phyloP scores from a whole-genome alignment of 1,284 basidiomycete genomes.

The Malassezia pachydermatis region DNA sequence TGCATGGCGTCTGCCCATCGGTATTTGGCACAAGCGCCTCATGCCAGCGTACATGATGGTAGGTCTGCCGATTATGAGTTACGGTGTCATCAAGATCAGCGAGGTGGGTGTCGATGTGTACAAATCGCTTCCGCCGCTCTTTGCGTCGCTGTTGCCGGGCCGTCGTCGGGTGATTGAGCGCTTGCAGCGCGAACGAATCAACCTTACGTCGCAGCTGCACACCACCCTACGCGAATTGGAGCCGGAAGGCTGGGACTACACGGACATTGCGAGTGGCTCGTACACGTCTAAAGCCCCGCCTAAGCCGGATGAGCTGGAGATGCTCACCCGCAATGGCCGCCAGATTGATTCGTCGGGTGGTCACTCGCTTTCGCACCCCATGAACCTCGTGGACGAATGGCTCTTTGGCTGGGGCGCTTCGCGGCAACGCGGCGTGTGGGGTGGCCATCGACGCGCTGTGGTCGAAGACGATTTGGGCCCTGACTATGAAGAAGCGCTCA shows the following conservation, averaged over 20 bases:
- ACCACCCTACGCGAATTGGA: conserved; percentile 70
- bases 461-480: conserved; percentile 11
- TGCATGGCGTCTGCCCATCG: conserved; percentile 55
- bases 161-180: conserved; percentile 74
- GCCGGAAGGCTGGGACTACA: conserved; percentile 40
- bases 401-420: conserved; percentile 68
- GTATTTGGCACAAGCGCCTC: conserved; percentile 57
- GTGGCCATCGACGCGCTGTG: not conserved
- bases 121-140: conserved; percentile 87
- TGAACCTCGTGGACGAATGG: conserved; percentile 73
- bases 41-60: conserved; percentile 71
- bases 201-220: conserved; percentile 75
- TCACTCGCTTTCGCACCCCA: conserved; percentile 36
- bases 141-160: conserved; percentile 80
- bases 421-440: conserved; percentile 4
- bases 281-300: conserved; percentile 28
- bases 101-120: conserved; percentile 97
- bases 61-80: conserved; percentile 76
- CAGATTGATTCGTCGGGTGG: conserved; percentile 17
- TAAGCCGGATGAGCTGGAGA: conserved; percentile 23
- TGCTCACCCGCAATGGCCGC: conserved; percentile 22
- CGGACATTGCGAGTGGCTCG: conserved; percentile 35
- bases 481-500: conserved; percentile 15
- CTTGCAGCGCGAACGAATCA: conserved; percentile 67
- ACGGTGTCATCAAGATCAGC: conserved; percentile 91